Conservation (phyloP, 202 grass and related monocot species). For the Setaria italica region DNA sequence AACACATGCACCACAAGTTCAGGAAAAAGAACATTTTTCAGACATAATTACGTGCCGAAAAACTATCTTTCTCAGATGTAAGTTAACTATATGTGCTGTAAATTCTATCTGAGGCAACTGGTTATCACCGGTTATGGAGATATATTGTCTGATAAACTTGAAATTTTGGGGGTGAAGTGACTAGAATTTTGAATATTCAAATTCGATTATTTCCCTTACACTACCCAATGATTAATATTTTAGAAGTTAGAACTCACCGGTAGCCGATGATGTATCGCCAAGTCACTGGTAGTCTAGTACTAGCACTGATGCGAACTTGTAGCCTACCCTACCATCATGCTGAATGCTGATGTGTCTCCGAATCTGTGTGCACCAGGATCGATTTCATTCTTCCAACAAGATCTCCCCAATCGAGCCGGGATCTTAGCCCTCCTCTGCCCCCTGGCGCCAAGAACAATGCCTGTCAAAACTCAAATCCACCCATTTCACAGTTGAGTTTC, state of each 20-base stretch:
- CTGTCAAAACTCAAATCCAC: conserved; percentile 37
- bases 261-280: not conserved
- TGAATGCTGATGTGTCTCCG: not conserved
- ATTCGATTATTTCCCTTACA: too few species aligned
- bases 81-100: not conserved
- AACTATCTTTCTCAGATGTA: not conserved
- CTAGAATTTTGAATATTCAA: too few species aligned
- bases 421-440: conserved; percentile 39
- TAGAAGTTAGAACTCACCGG: too few species aligned
- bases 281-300: not conserved
- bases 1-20: not conserved
- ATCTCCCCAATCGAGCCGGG: conserved; percentile 45
- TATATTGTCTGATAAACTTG: not conserved
- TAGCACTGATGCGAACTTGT: not conserved
- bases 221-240: not conserved
- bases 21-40: not conserved
- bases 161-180: not conserved
- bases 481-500: not conserved
- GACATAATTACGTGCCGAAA: not conserved
- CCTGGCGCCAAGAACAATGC: conserved; percentile 42
- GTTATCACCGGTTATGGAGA: too few species aligned
- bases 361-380: not conserved
- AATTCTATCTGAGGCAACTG: too few species aligned
- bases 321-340: not conserved
- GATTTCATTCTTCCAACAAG: not conserved